Base-by-base conservation (phyloP, 2,329 filamentous ascomycete genomes). In the Alternaria viburni region DNA sequence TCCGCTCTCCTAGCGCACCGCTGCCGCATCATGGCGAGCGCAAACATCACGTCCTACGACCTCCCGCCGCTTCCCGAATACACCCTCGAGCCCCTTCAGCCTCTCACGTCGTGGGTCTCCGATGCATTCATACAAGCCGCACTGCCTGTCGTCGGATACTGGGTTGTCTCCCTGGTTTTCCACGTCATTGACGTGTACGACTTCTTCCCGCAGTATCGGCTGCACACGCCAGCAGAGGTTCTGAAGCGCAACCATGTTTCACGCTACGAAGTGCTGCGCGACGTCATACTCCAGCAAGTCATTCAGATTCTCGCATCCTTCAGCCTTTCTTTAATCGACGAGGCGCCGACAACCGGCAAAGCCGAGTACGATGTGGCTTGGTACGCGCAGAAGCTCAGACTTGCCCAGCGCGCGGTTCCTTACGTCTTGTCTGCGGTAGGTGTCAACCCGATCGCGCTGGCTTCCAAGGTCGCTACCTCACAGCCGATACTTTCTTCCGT, bases 171-270 rank as follows among this genome's bases (percentile, higher is more conserved):
- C 19, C 82, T 92, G 78, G 82, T 95, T 77, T 99, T 97, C 83
- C 95, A 98, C 84, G 77, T 90, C 71, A 89, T 98, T 75, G 96
- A 99, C 81, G 84, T 89, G 62, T 90, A 90, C 81, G 93, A 97
- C 79, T 83, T 95, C 41, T 97, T 95, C 79, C 90, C 94, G 17
- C 89, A 96, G 74, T 97, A 98, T 82, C 91, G 96, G 67, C 86
- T 99, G 45, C 96, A 99, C 82, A 98, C 96, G 0, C 96, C 96
- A 13, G 93, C 93, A 56, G 95, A 98, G 81, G 91, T 98, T 67
- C 79, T 90, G 36, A 92, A 93, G 80, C 89, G 94, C 73, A 97
- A 97, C 81, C 93, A 93, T 75, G 95, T 93, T 57, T 88, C 91
- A 50, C 89, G 93, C 66, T 92, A 88, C 82, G 91, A 97, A 74